phyloP scores from a whole-genome alignment of 805 yeast genomes.

The Metschnikowia rubicola region DNA sequence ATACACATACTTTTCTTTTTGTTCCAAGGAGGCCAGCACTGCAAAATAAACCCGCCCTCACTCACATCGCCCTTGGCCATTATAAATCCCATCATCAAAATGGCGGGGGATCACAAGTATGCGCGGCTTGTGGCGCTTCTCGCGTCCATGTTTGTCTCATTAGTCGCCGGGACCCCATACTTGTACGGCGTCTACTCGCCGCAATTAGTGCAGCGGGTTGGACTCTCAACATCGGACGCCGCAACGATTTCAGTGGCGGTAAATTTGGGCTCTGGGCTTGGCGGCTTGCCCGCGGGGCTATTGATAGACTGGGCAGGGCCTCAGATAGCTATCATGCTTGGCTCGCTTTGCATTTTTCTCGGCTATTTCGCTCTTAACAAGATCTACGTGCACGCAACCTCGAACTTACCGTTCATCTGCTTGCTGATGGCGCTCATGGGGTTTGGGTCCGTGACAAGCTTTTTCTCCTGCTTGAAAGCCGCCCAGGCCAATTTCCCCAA shows the following conservation, averaged over 20 bases:
- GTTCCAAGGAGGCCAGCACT: background rate
- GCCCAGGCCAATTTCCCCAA: slow-evolving; percentile 65
- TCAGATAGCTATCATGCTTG: slow-evolving; percentile 47
- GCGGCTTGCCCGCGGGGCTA: slow-evolving; percentile 71
- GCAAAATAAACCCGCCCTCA: background rate
- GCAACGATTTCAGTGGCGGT: slow-evolving; percentile 58
- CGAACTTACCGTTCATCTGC: slow-evolving; percentile 42
- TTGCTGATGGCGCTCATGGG: slow-evolving; percentile 54
- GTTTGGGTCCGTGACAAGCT: slow-evolving; percentile 63
- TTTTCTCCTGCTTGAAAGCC: slow-evolving; percentile 54
- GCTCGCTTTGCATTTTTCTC: slow-evolving; percentile 49
- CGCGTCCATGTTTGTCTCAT: slow-evolving; percentile 45
- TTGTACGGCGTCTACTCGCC: slow-evolving; percentile 75
- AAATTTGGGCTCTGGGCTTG: slow-evolving; percentile 61
- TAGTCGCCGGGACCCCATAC: slow-evolving; percentile 76
- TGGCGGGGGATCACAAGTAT: slow-evolving; percentile 7
- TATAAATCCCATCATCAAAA: background rate
- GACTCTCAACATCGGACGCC: slow-evolving; percentile 56
- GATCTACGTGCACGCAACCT: slow-evolving; percentile 41
- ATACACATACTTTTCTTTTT: background rate
- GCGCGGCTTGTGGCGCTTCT: slow-evolving; percentile 26
- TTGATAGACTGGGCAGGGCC: slow-evolving; percentile 64
- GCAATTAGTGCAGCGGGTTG: slow-evolving; percentile 55
- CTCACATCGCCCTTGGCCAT: background rate
- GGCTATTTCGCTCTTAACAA: slow-evolving; percentile 53